A percentile compares a stretch with the other conserved stretches of the same genome.
Conservation (phyloP, 306 rosid genomes). For the Dalbergia cultrata region DNA sequence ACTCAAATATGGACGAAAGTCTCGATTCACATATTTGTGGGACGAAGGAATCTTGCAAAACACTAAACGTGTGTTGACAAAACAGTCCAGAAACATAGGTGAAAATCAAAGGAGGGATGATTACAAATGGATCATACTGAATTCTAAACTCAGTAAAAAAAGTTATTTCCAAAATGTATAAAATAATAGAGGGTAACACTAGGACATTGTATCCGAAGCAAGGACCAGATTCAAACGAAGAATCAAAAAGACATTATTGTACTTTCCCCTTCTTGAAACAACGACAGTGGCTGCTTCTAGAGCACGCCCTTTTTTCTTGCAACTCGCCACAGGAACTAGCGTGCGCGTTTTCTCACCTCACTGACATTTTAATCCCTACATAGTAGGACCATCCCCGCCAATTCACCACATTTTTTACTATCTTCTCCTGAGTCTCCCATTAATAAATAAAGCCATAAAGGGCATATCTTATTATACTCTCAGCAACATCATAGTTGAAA, state of each 20-base stretch:
- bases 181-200: neutral
- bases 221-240: constrained; percentile 1
- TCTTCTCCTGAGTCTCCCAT: neutral
- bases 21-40: neutral
- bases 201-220: neutral
- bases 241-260: constrained; percentile 23
- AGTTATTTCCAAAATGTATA: neutral
- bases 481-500: neutral
- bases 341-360: neutral
- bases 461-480: neutral
- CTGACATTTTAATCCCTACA: neutral
- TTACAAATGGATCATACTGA: neutral
- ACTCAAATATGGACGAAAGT: constrained; percentile 16
- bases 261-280: constrained; percentile 3
- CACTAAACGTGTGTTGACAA: constrained; percentile 31
- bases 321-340: neutral
- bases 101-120: constrained; percentile 23
- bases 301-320: too few species aligned
- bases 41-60: constrained; percentile 20
- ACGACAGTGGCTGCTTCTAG: neutral
- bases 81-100: neutral
- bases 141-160: neutral
- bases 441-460: neutral
- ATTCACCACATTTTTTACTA: neutral
- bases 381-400: neutral